phyloP scores from a whole-genome alignment of 2,329 filamentous ascomycete species.

The Phialocephala sp. region DNA sequence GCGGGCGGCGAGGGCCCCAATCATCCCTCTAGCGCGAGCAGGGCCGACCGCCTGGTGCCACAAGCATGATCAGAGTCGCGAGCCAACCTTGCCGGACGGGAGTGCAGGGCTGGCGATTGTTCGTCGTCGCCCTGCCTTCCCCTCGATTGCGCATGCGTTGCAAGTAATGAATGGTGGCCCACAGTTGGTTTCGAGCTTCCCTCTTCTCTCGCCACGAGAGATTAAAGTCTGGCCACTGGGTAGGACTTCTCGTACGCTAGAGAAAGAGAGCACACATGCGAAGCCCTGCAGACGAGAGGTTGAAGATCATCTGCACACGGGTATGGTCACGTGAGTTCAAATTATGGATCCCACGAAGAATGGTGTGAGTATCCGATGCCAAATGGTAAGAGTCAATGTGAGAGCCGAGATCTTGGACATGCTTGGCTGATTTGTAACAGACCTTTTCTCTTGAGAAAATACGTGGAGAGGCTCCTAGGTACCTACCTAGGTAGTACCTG shows the following conservation, averaged over 20 bases:
- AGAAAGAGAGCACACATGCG: neutral
- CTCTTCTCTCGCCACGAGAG: neutral
- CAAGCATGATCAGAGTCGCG: neutral
- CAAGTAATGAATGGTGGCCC: neutral
- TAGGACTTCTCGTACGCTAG: neutral
- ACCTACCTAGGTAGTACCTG: too few relatives aligned
- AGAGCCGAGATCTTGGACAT: too few relatives aligned
- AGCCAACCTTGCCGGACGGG: neutral
- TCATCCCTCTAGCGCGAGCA: neutral
- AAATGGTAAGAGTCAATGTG: too few relatives aligned
- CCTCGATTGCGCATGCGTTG: neutral
- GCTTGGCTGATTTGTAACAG: too few relatives aligned
- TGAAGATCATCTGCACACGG: neutral
- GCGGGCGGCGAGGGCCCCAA: neutral
- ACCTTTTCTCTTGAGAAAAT: too few relatives aligned
- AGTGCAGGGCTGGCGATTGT: conserved; percentile 4
- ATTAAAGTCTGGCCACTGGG: neutral
- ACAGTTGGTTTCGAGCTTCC: neutral
- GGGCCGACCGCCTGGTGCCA: conserved; percentile 7
- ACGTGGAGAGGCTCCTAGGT: too few relatives aligned
- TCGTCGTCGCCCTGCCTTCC: neutral
- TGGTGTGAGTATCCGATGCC: too few relatives aligned
- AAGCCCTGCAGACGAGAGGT: neutral
- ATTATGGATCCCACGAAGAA: neutral
- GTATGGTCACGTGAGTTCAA: neutral